Percentiles rank a stretch among this genome's conserved stretches.
phyloP scores from a whole-genome alignment of 352 stramenopile species.

The Globisporangium emineosum region DNA sequence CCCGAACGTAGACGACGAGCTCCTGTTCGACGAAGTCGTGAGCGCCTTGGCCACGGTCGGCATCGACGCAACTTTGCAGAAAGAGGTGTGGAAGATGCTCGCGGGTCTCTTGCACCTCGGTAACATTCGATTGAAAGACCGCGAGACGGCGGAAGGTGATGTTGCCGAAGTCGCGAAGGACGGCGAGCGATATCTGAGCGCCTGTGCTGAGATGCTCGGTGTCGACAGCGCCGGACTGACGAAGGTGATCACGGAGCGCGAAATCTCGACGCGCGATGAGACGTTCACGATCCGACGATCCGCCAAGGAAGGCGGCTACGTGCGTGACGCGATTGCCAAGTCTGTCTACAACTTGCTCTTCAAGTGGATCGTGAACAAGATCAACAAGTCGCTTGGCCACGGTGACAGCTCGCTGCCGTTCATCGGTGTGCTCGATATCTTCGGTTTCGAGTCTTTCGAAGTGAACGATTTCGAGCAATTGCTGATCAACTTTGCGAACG shows the following conservation, averaged over 20 bases:
- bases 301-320: constrained; percentile 77
- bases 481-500: constrained; percentile 90
- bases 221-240: constrained; percentile 61
- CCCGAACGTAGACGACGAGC: constrained; percentile 85
- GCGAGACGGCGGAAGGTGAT: constrained; percentile 77
- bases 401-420: constrained; percentile 69
- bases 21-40: constrained; percentile 81
- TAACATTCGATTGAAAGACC: constrained; percentile 75
- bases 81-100: constrained; percentile 75
- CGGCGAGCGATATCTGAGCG: constrained; percentile 48
- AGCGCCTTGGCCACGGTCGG: constrained; percentile 76
- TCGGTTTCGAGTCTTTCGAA: constrained; percentile 96
- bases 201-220: constrained; percentile 65
- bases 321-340: constrained; percentile 92
- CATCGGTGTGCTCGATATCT: constrained; percentile 97
- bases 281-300: constrained; percentile 80
- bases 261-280: constrained; percentile 76
- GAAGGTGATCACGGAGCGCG: constrained; percentile 76
- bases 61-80: constrained; percentile 64
- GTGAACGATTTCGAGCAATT: constrained; percentile 91
- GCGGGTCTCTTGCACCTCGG: constrained; percentile 77
- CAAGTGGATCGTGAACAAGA: constrained; percentile 78
- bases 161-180: constrained; percentile 60
- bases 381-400: constrained; percentile 82
- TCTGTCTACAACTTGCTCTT: constrained; percentile 92